Conservation (phyloP, 2,329 filamentous ascomycete genomes). For the Botryotinia globosa region DNA sequence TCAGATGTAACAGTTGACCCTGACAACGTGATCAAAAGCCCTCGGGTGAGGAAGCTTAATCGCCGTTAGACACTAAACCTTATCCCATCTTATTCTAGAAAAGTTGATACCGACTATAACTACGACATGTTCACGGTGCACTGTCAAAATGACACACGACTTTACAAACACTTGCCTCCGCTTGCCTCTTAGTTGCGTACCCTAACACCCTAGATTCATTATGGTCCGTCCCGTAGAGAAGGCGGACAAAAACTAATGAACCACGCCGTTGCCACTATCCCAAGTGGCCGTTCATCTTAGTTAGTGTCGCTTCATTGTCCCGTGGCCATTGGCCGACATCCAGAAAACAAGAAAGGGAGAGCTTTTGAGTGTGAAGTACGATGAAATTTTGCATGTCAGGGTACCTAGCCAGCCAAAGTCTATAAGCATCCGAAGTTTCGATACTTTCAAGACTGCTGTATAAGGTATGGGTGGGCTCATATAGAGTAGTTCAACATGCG, state of each 20-base stretch:
- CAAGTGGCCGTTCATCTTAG: neutral
- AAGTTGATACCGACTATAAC: neutral
- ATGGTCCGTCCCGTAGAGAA: neutral
- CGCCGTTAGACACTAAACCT: neutral
- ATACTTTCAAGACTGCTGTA: neutral
- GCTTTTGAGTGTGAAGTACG: too few species aligned
- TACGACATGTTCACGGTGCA: neutral
- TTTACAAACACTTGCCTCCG: neutral
- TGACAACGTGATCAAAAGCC: neutral
- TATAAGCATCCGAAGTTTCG: neutral
- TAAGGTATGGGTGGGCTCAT: neutral
- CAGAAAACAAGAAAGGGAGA: neutral
- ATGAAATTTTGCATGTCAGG: neutral
- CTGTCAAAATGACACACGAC: neutral
- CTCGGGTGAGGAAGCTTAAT: neutral
- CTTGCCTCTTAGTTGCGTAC: neutral
- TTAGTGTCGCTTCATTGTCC: neutral
- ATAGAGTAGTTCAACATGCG: neutral
- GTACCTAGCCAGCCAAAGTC: neutral
- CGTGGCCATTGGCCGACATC: neutral
- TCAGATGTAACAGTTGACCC: neutral
- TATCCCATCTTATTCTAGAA: neutral
- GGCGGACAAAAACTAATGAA: neutral
- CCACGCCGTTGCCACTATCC: neutral
- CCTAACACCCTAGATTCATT: neutral